phyloP scores from a whole-genome alignment of 495 filamentous ascomycete genomes.

The Viridothelium virens region DNA sequence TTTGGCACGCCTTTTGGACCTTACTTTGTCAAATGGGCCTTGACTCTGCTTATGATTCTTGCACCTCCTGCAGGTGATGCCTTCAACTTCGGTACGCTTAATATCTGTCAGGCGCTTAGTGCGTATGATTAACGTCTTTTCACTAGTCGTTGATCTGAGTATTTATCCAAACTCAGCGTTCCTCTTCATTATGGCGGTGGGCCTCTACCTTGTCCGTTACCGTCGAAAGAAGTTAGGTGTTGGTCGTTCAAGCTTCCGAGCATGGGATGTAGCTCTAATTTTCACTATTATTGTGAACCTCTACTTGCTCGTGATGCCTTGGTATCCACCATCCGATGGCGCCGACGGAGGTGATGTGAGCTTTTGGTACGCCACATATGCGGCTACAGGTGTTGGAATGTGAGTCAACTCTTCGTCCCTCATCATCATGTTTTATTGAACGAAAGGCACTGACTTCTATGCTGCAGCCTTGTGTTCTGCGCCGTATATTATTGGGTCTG shows the following conservation, averaged over 20 bases:
- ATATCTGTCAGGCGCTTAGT: background rate
- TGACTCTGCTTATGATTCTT: constrained; percentile 58
- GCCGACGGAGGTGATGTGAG: constrained; percentile 51
- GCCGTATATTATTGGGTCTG: constrained; percentile 51
- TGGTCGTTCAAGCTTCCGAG: constrained; percentile 40
- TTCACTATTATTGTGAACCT: constrained; percentile 50
- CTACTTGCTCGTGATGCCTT: constrained; percentile 55
- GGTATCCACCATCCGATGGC: constrained; percentile 56
- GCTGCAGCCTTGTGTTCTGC: constrained; percentile 41
- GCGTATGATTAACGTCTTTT: background rate
- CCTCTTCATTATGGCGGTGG: constrained; percentile 45
- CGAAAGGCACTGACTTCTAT: constrained; percentile 9
- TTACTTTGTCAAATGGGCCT: constrained; percentile 49
- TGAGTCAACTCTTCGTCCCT: constrained; percentile 32
- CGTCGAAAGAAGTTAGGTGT: constrained; percentile 44
- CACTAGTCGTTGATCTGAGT: constrained; percentile 46
- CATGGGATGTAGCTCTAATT: constrained; percentile 47
- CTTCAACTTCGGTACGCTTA: background rate
- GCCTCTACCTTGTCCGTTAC: constrained; percentile 47
- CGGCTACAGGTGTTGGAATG: constrained; percentile 49
- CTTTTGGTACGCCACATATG: constrained; percentile 62
- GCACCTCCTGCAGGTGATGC: constrained; percentile 51
- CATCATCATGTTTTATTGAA: background rate
- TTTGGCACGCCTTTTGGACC: constrained; percentile 40
- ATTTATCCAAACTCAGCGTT: constrained; percentile 49